These are phyloP conservation scores for Haematococcus sp. DNA, from an alignment of 139 green algal species.

Conservation along the genomic window DNA sequence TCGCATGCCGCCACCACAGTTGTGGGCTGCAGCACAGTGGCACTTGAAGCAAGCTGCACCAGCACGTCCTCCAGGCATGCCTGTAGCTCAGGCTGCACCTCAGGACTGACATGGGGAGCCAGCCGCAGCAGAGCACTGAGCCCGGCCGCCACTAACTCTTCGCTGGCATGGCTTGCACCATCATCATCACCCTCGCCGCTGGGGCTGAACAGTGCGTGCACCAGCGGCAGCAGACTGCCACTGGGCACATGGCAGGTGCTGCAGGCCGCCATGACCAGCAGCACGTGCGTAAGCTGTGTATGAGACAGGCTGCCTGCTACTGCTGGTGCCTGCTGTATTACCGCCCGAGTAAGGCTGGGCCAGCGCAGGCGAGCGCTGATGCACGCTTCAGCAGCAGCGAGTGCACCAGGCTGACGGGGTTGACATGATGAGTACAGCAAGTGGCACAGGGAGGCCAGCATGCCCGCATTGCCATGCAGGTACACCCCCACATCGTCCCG, in stretches of 20 bases:
- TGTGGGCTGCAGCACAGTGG: neutral
- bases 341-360: neutral
- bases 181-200: neutral
- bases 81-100: neutral
- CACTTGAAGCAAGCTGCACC: neutral
- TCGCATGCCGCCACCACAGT: neutral
- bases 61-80: neutral
- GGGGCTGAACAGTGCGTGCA: neutral
- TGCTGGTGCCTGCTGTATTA: neutral
- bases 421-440: neutral
- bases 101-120: neutral
- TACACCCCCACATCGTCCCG: neutral
- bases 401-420: neutral
- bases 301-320: neutral
- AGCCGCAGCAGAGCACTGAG: neutral
- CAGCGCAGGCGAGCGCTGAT: constrained; percentile 7
- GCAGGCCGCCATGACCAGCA: neutral
- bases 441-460: neutral
- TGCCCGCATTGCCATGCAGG: neutral
- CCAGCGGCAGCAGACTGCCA: neutral
- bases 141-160: neutral
- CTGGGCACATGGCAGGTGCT: neutral
- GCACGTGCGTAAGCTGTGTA: neutral
- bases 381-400: neutral
- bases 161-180: neutral